Conservation (phyloP, 2,329 filamentous ascomycete genomes). For the Rhynchosporium graminicola region DNA sequence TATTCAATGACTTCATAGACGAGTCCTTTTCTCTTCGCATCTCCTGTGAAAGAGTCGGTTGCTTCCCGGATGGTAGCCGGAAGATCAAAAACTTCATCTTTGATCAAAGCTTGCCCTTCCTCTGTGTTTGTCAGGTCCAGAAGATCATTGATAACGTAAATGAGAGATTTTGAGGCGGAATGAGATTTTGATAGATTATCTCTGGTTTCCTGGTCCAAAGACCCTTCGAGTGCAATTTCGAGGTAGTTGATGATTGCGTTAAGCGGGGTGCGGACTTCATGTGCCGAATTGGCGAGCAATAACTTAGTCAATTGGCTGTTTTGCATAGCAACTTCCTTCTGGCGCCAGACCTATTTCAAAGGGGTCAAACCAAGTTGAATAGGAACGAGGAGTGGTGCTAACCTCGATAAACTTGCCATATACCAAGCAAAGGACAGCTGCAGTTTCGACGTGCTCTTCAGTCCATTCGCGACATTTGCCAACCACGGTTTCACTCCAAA, state of each 20-base stretch:
- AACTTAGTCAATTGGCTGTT: constrained; percentile 78
- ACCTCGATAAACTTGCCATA: constrained; percentile 88
- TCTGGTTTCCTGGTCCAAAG: constrained; percentile 76
- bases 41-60: constrained; percentile 69
- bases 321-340: constrained; percentile 83
- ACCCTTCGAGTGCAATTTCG: constrained; percentile 84
- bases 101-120: constrained; percentile 75
- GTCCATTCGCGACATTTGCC: constrained; percentile 87
- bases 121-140: constrained; percentile 87
- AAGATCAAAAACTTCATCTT: constrained; percentile 79
- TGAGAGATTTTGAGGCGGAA: constrained; percentile 87
- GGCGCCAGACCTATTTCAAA: constrained; percentile 81
- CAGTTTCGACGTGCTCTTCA: constrained; percentile 86
- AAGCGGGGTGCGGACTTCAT: constrained; percentile 86
- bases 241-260: constrained; percentile 96
- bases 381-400: constrained; percentile 52
- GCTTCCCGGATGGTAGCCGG: constrained; percentile 72
- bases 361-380: neutral
- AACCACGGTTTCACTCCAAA: constrained; percentile 78
- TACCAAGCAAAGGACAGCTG: constrained; percentile 81
- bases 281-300: constrained; percentile 82
- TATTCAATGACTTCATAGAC: constrained; percentile 68
- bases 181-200: constrained; percentile 84
- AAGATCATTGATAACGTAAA: constrained; percentile 92
- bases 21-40: constrained; percentile 75